Evolutionary conservation across 768 basidiomycete genomes (phyloP).

Genomic region (Coprinopsis sp.): DNA sequence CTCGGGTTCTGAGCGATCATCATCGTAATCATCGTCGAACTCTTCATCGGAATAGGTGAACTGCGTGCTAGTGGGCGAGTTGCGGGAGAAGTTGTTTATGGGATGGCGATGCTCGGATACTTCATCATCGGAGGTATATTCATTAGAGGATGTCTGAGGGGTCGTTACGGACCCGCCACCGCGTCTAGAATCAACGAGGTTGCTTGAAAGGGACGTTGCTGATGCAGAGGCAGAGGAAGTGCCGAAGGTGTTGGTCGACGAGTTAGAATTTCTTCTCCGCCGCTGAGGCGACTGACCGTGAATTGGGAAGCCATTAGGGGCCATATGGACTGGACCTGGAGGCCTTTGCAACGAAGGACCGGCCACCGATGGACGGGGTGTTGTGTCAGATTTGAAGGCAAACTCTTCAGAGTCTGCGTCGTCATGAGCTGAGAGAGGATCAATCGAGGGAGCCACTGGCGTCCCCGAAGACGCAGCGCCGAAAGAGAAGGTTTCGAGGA

Average conservation of each 20-base stretch:
- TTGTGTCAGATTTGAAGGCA: conserved; percentile 35
- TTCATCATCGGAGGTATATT: conserved; percentile 33
- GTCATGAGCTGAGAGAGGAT: conserved; percentile 31
- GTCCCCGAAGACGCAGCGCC: conserved; percentile 34
- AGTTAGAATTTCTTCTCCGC: conserved; percentile 30
- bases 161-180: conserved; percentile 26
- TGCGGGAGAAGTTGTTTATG: conserved; percentile 23
- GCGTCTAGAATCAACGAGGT: conserved; percentile 11
- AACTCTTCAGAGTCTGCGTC: conserved; percentile 37
- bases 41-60: conserved; percentile 43
- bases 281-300: conserved; percentile 4
- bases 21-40: conserved; percentile 32
- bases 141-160: conserved; percentile 31
- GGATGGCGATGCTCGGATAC: conserved; percentile 31
- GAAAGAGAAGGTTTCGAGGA: conserved; percentile 44
- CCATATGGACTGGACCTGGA: background rate
- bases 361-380: conserved; percentile 47
- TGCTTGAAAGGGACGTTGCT: conserved; percentile 34
- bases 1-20: conserved; percentile 31
- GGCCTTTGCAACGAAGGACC: conserved; percentile 24
- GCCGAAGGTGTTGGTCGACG: conserved; percentile 49
- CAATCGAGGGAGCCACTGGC: conserved; percentile 26
- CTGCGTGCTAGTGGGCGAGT: conserved; percentile 13
- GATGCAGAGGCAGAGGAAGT: conserved; percentile 42
- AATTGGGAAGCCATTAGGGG: conserved; percentile 2